phyloP scores from a whole-genome alignment of 257 asterid species.

The Nicotiana paniculata region DNA sequence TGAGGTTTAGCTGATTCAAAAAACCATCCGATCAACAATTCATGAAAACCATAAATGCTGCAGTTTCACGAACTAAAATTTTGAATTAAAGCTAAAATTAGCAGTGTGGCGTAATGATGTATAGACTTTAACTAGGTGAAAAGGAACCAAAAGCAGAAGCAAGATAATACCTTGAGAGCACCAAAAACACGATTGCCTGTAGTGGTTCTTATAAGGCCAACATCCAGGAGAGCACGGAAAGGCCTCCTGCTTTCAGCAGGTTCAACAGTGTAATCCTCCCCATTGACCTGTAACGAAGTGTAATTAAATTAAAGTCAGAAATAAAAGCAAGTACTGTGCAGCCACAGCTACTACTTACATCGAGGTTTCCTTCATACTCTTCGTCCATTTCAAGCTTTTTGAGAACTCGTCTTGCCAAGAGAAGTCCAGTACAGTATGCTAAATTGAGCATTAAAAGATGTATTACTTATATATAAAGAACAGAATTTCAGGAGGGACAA shows the following conservation, averaged over 20 bases:
- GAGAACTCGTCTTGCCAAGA: constrained; percentile 73
- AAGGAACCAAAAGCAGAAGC: background rate
- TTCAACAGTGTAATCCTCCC: constrained; percentile 93
- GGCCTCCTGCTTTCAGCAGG: constrained; percentile 87
- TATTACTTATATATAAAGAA: background rate
- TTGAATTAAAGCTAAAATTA: background rate
- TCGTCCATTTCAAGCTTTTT: constrained; percentile 75
- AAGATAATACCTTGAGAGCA: constrained; percentile 62
- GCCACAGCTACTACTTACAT: constrained; percentile 33
- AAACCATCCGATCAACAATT: background rate
- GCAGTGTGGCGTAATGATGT: background rate
- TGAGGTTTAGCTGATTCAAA: background rate
- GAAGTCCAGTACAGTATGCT: constrained; percentile 93
- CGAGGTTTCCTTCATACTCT: constrained; percentile 76
- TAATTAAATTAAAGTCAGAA: background rate
- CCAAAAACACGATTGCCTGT: constrained; percentile 92
- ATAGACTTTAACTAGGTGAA: background rate
- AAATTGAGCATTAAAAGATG: background rate
- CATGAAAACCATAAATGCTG: background rate
- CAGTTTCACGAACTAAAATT: background rate
- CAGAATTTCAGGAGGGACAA: background rate
- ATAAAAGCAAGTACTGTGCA: background rate
- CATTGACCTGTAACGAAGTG: constrained; percentile 49
- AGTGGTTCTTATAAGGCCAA: constrained; percentile 80
- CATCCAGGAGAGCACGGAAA: constrained; percentile 92